Conservation (phyloP, 306 rosid genomes). For the Vachellia pachyceras region DNA sequence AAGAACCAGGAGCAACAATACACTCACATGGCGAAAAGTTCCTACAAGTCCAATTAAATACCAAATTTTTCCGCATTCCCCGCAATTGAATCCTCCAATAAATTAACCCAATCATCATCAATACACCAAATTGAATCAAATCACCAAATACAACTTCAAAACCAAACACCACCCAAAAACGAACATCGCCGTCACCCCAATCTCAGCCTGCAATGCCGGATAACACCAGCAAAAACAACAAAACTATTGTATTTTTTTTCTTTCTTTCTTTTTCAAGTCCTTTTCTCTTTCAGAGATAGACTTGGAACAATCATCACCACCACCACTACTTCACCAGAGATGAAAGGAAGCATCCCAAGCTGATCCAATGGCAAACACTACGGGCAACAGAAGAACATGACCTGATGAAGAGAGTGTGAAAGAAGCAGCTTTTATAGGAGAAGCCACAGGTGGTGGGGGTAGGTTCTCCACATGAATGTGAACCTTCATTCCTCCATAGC, state of each 20-base stretch:
- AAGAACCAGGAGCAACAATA: not conserved
- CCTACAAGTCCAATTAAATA: conserved; percentile 25
- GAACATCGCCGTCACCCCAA: conserved; percentile 29
- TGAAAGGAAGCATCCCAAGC: conserved; percentile 62
- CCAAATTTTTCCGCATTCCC: conserved; percentile 28
- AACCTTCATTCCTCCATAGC: conserved; percentile 88
- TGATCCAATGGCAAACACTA: conserved; percentile 65
- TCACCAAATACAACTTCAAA: conserved; percentile 32
- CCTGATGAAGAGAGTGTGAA: conserved; percentile 38
- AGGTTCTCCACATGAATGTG: conserved; percentile 66
- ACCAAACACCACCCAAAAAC: conserved; percentile 3
- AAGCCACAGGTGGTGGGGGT: conserved; percentile 73
- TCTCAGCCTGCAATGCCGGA: conserved; percentile 39
- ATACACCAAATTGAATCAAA: conserved; percentile 16
- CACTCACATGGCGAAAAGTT: conserved; percentile 25
- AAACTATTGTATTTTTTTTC: not conserved
- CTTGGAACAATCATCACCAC: conserved; percentile 5
- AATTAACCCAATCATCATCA: conserved; percentile 43
- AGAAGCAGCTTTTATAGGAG: conserved; percentile 48
- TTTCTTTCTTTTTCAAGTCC: conserved; percentile 6
- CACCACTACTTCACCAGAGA: conserved; percentile 48
- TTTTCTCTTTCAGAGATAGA: conserved; percentile 26
- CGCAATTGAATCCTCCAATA: conserved; percentile 53
- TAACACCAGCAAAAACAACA: conserved; percentile 14
- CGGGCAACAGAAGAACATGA: conserved; percentile 55